Conservation (phyloP, 805 yeast genomes). For the Hanseniaspora pseudoguilliermondii region DNA sequence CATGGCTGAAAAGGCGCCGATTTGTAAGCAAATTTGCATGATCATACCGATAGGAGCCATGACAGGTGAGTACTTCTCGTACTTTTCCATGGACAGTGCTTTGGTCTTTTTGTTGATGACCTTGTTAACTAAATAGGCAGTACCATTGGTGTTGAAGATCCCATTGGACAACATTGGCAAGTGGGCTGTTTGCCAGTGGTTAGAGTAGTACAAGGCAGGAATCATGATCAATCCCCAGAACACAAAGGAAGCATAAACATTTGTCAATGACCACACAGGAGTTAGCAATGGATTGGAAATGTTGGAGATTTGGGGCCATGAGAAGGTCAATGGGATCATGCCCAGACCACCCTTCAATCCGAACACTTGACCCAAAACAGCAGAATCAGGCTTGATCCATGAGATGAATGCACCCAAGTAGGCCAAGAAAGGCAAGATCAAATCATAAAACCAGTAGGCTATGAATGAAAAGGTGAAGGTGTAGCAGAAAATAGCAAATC, state of each 20-base stretch:
- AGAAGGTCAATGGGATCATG: constrained; percentile 52
- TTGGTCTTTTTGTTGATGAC: constrained; percentile 30
- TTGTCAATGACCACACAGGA: constrained; percentile 38
- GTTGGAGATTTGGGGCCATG: constrained; percentile 51
- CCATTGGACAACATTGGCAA: constrained; percentile 44
- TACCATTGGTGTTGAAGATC: constrained; percentile 30
- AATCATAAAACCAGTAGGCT: constrained; percentile 53
- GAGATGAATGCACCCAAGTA: constrained; percentile 46
- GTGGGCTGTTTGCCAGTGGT: constrained; percentile 47
- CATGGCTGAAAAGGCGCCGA: constrained; percentile 50
- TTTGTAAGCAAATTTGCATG: constrained; percentile 47
- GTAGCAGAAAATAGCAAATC: constrained; percentile 36
- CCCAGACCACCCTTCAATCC: constrained; percentile 55
- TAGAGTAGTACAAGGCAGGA: constrained; percentile 42
- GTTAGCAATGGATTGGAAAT: constrained; percentile 54
- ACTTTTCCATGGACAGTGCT: constrained; percentile 34
- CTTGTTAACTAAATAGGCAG: constrained; percentile 35
- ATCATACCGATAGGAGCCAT: constrained; percentile 47
- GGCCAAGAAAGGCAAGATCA: constrained; percentile 44
- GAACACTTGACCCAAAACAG: constrained; percentile 50
- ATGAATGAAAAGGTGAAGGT: constrained; percentile 32
- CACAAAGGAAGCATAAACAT: constrained; percentile 36
- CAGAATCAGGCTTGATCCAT: constrained; percentile 51
- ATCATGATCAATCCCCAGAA: constrained; percentile 36
- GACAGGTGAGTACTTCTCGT: constrained; percentile 50